Evolutionary conservation across 176 grass and related monocot genomes (phyloP), one percentile per base, ranked within the genome.

Genomic region (Carex pumila): DNA sequence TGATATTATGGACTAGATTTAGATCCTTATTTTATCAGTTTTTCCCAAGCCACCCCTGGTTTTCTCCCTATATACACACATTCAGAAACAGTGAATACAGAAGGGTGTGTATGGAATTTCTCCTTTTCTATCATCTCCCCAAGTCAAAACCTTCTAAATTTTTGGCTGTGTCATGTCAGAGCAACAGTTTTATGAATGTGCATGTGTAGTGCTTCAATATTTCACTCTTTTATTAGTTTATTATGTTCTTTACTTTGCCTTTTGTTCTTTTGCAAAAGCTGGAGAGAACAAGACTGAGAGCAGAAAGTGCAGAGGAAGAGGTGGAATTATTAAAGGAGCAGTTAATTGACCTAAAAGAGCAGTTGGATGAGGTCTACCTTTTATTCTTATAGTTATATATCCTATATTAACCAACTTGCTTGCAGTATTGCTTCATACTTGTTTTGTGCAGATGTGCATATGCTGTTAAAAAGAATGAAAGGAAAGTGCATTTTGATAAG

Each of bases 291-390:
- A 93, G 34, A 74, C 89, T 98, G 31, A 95, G 83, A 83, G 89
- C 95, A 49, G 84, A 93, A 83, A 90, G 82, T 87, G 91, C 86
- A 78, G 92, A 95, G 87, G 65, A 49, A 70, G 92, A 98, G 73
- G 87, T 79, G 61, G 80, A 90, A 55, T 88, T 92, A 75, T 87
- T 98, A 65, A 91, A 83, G 32, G 82, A 91, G 66, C 89, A 93
- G 65, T 85, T 93, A 82, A 83, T 36, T 68, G 81, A 86, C 75
- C 83, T 98, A 72, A 93, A 85, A 87, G 85, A 52, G 61, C 91
- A 90, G 71, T 83, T 98, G 69, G 80, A 93, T 1, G 85, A 92
- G 92, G 95, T 98, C 47, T 71, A 89, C 64, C 25, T 71, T 64
- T 4, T 13, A 36, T 83, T 77, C 29, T 21, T 62, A 49, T 82